Conservation (phyloP, 352 stramenopile genomes). For the Lagenidium giganteum region DNA sequence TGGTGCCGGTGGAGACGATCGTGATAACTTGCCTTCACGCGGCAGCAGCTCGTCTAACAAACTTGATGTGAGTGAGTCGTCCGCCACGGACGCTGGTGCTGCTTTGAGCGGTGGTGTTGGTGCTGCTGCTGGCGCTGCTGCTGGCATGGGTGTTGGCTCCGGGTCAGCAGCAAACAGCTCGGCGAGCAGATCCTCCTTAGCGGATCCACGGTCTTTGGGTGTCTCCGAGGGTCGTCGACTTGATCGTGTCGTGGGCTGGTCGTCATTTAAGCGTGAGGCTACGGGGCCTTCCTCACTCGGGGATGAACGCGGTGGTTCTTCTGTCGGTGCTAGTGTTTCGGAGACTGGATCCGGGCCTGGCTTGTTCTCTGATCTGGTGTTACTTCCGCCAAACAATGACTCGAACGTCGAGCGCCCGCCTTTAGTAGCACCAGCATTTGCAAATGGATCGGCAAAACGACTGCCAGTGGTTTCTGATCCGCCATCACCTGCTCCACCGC, state of each 20-base stretch:
- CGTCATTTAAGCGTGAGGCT: too few species aligned
- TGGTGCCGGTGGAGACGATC: constrained; percentile 3
- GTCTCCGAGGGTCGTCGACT: background rate
- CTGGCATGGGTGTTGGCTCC: constrained; percentile 8
- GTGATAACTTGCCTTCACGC: too few species aligned
- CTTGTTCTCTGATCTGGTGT: too few species aligned
- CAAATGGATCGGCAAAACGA: constrained; percentile 18
- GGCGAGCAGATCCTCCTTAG: constrained; percentile 34
- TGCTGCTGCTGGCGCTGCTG: constrained; percentile 5
- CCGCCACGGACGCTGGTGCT: constrained; percentile 10
- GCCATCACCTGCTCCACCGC: background rate
- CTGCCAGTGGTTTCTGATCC: too few species aligned
- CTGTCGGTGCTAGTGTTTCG: too few species aligned
- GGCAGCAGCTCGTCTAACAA: constrained; percentile 24
- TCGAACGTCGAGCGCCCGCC: constrained; percentile 14
- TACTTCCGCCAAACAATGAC: constrained; percentile 13
- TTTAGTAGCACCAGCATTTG: background rate
- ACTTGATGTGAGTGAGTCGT: too few species aligned
- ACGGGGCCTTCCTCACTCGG: too few species aligned
- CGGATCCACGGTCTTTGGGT: constrained; percentile 12
- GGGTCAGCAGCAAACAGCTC: constrained; percentile 26
- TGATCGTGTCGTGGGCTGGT: background rate
- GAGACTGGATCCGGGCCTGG: too few species aligned
- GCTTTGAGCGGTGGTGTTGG: background rate
- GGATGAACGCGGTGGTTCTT: too few species aligned